A percentile compares a stretch with the other conserved stretches of the same genome.
phyloP scores from a whole-genome alignment of 129 eudicot genomes.

The Pittosporum tobira region DNA sequence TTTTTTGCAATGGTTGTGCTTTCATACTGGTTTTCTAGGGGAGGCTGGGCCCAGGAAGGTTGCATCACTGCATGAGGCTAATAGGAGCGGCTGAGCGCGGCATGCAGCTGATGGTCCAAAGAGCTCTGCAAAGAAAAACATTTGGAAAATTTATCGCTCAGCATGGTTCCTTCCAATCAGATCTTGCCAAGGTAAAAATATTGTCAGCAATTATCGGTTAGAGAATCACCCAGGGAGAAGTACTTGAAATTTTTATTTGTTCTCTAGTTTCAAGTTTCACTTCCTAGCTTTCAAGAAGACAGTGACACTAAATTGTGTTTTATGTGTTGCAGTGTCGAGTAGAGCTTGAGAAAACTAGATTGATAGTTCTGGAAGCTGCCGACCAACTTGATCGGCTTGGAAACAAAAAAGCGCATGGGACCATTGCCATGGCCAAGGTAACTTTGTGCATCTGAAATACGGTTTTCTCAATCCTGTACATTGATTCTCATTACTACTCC shows the following conservation, averaged over 20 bases:
- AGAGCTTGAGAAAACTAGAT: slow-evolving; percentile 80
- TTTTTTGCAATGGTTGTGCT: too few species aligned
- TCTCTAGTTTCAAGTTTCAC: not conserved
- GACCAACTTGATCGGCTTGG: slow-evolving; percentile 95
- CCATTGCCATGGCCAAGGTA: slow-evolving; percentile 99
- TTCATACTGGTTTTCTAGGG: slow-evolving; percentile 49
- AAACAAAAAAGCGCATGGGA: slow-evolving; percentile 86
- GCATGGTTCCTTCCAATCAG: slow-evolving; percentile 90
- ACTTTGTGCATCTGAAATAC: not conserved
- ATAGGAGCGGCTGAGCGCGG: slow-evolving; percentile 99
- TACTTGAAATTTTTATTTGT: not conserved
- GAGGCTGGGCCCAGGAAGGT: slow-evolving; percentile 95
- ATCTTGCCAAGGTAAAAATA: slow-evolving; percentile 75
- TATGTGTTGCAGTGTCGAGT: slow-evolving; percentile 69
- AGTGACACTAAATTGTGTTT: not conserved
- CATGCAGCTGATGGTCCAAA: slow-evolving; percentile 81
- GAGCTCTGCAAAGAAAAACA: slow-evolving; percentile 73
- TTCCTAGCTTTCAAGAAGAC: not conserved
- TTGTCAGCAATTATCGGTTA: too few species aligned
- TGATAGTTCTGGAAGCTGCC: slow-evolving; percentile 89
- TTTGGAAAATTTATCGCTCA: slow-evolving; percentile 85
- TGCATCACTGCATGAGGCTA: slow-evolving; percentile 97
- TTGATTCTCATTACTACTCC: not conserved
- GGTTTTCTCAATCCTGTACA: not conserved
- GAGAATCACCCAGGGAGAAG: not conserved